A percentile compares a stretch with the other conserved stretches of the same genome.
Conservation (phyloP, 306 rosid genomes). For the Quercus glauca region DNA sequence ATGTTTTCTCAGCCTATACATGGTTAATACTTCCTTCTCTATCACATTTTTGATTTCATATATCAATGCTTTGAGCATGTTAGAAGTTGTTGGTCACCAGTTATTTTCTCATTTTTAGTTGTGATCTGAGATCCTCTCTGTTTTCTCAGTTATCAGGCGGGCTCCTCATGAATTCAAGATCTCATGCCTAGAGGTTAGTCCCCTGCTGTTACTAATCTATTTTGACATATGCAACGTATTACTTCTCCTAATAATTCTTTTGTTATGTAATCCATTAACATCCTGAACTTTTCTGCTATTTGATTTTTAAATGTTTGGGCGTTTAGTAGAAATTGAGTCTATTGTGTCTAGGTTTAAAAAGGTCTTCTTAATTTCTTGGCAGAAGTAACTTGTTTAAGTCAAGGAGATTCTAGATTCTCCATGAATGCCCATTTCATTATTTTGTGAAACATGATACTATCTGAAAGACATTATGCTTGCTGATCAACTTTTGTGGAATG, state of each 20-base stretch:
- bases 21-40: neutral
- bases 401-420: neutral
- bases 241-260: neutral
- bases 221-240: slow-evolving; percentile 8
- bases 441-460: neutral
- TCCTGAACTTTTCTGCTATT: neutral
- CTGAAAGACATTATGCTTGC: neutral
- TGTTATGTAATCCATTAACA: neutral
- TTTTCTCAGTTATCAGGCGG: slow-evolving; percentile 78
- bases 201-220: slow-evolving; percentile 6
- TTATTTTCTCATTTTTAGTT: slow-evolving; percentile 2
- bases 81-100: slow-evolving; percentile 1
- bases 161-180: slow-evolving; percentile 99
- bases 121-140: slow-evolving; percentile 16
- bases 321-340: neutral
- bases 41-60: neutral
- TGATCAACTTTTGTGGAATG: too few species aligned
- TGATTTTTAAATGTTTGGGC: neutral
- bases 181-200: slow-evolving; percentile 86
- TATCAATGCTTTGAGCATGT: slow-evolving; percentile 5
- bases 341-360: neutral
- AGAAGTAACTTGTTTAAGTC: neutral
- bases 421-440: neutral
- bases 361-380: neutral
- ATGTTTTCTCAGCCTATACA: neutral